A percentile compares a stretch with the other conserved stretches of the same genome.
phyloP scores from a whole-genome alignment of 495 filamentous ascomycete genomes.

The Neurospora sp. region DNA sequence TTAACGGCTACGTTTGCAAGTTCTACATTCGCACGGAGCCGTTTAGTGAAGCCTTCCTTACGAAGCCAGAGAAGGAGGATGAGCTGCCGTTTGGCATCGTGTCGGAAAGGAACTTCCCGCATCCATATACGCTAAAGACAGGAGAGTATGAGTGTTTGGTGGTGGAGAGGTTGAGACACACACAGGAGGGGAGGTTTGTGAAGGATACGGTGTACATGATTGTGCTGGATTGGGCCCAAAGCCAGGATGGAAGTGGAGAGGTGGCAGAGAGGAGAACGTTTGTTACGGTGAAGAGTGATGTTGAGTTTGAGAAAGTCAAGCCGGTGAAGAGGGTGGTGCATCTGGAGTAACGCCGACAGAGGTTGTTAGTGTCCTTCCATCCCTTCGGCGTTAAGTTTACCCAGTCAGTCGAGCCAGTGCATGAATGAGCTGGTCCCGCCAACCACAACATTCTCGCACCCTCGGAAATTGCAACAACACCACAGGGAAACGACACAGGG shows the following conservation, averaged over 20 bases:
- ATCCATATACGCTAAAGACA: constrained; percentile 6
- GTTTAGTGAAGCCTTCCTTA: constrained; percentile 2
- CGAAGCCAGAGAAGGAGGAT: background rate
- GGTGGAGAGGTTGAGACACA: constrained; percentile 2
- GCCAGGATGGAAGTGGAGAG: background rate
- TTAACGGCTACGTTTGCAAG: constrained; percentile 2
- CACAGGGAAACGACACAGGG: background rate
- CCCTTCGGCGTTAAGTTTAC: background rate
- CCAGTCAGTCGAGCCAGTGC: background rate
- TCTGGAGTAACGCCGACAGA: background rate
- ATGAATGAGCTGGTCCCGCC: background rate
- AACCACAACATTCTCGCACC: background rate
- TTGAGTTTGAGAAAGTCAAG: background rate
- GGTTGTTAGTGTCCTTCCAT: background rate
- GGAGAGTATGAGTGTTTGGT: constrained; percentile 4
- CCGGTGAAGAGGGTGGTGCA: background rate
- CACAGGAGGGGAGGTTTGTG: background rate
- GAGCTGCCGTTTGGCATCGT: constrained; percentile 1
- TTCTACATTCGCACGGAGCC: constrained; percentile 8
- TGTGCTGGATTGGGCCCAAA: constrained; percentile 2
- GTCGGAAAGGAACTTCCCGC: constrained; percentile 11
- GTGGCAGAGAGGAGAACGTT: constrained; percentile 5
- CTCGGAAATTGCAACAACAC: background rate
- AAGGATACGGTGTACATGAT: constrained; percentile 4
- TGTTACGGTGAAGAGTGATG: background rate